Evolutionary conservation across 2,329 filamentous ascomycete species (phyloP), one percentile per base, ranked within the genome.

Genomic region (Talaromyces sp.): DNA sequence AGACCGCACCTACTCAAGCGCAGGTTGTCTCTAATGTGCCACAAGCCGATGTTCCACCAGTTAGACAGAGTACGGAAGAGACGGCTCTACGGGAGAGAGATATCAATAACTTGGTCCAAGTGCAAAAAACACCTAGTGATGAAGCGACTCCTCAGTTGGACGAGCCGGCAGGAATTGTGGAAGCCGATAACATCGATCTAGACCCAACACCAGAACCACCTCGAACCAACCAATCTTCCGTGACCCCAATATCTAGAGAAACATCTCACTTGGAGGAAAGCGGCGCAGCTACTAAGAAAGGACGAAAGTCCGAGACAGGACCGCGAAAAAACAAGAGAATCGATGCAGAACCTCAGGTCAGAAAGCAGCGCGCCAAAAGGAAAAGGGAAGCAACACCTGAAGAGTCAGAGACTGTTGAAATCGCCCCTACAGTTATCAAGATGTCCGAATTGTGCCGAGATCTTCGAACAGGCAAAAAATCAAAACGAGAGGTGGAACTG

Each of bases 381-480:
- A 70, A 70, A 64, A 74, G 75, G 17, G 74, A 76, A 59, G 66
- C 70, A 9, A 81, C 79, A 2, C 80, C 80, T 1, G 79, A 81
- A 61, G 75, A 76, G 60, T 76, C 79, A 1, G 80, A 82, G 62
- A 65, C 67, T 12, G 68, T 78, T 8, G 72, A 82, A 71, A 86
- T 87, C 55, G 77, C 83, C 56, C 78, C 83, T 0, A 75, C 79
- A 12, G 73, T 76, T 21, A 75, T 83, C 3, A 84, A 80, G 57
- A 87, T 88, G 85, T 80, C 77, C 32, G 81, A 84, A 52, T 71
- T 88, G 2, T 83, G 80, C 64, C 80, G 77, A 56, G 82, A 83
- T 64, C 71, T 78, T 38, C 74, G 77, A n/a, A 78, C 77, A 0
- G 85, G 85, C 52, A 83, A 80, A 64, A 79, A 80, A 43, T 87